Evolutionary conservation across 192 early-diverging fungal genomes (phyloP).

Genomic region (Gonapodya prolifera): DNA sequence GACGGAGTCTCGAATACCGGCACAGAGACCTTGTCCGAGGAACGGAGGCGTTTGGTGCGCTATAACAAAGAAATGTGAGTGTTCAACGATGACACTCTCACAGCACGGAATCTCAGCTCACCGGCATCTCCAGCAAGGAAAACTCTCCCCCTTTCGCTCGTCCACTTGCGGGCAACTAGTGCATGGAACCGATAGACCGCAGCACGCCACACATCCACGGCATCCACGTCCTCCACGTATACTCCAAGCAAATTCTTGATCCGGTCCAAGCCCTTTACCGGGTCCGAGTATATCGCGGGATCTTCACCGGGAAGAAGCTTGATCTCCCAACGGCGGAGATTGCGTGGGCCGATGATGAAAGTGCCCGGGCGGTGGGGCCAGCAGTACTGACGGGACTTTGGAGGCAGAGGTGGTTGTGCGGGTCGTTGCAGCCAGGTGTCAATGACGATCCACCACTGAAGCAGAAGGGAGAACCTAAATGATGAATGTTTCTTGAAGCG

Average conservation of each 20-base stretch:
- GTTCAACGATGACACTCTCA: too few species aligned
- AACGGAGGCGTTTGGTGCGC: conserved; percentile 23
- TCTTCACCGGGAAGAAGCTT: neutral
- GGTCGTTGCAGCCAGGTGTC: too few species aligned
- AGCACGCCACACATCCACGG: neutral
- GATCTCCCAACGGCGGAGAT: neutral
- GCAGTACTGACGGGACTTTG: too few species aligned
- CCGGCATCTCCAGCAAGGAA: neutral
- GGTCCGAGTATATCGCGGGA: too few species aligned
- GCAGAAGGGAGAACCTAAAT: too few species aligned
- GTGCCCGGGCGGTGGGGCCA: neutral
- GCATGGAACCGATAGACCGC: neutral
- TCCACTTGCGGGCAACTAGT: neutral
- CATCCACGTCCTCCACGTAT: neutral
- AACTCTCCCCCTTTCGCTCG: neutral
- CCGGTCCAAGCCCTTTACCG: neutral
- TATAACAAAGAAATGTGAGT: too few species aligned
- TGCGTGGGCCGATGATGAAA: neutral
- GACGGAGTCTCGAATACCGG: conserved; percentile 23
- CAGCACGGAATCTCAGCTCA: too few species aligned
- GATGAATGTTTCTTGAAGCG: too few species aligned
- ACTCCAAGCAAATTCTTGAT: neutral
- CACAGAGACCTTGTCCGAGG: conserved; percentile 25
- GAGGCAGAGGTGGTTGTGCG: too few species aligned
- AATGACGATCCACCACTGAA: too few species aligned